Percentiles rank a stretch among this genome's conserved stretches.
phyloP scores from a whole-genome alignment of 2,329 filamentous ascomycete genomes.

The Cytospora schulzeri region DNA sequence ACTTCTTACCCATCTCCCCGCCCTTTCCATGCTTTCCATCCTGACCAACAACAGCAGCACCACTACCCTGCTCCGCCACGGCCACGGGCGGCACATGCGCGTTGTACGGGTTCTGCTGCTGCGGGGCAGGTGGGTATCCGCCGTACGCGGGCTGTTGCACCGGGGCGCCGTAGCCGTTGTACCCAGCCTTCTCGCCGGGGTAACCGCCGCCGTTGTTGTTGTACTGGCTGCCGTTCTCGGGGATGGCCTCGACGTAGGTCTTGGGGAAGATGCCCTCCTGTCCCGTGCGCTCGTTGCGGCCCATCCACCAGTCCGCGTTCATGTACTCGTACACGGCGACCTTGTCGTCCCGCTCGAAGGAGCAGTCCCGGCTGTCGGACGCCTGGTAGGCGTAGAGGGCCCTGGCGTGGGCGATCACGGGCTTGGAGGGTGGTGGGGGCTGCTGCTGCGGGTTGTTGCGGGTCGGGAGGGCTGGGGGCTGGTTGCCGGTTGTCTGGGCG shows the following conservation, averaged over 20 bases:
- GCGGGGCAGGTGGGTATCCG: constrained; percentile 47
- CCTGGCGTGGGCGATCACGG: constrained; percentile 70
- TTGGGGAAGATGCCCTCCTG: constrained; percentile 93
- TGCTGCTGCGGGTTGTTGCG: constrained; percentile 39
- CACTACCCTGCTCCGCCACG: constrained; percentile 61
- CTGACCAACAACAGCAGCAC: constrained; percentile 36
- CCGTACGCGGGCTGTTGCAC: constrained; percentile 43
- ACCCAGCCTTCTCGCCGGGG: constrained; percentile 33
- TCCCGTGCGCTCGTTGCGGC: constrained; percentile 79
- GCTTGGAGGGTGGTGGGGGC: constrained; percentile 48
- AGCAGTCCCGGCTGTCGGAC: constrained; percentile 78
- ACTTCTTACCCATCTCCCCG: constrained; percentile 83
- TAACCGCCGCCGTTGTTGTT: constrained; percentile 25
- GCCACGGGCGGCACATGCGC: constrained; percentile 74
- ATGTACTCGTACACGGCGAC: constrained; percentile 86
- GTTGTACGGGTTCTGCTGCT: constrained; percentile 64
- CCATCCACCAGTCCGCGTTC: constrained; percentile 98
- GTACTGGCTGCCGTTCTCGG: constrained; percentile 33
- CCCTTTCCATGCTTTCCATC: constrained; percentile 60
- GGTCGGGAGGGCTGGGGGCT: constrained; percentile 36
- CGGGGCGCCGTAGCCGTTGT: constrained; percentile 30
- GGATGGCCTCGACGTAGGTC: constrained; percentile 77
- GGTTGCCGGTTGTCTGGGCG: constrained; percentile 46
- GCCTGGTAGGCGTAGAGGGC: constrained; percentile 84
- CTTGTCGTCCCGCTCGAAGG: constrained; percentile 77